Evolutionary conservation across 2,329 filamentous ascomycete genomes (phyloP), one percentile per base, ranked within the genome.

Genomic region (Clarireedia sp.): DNA sequence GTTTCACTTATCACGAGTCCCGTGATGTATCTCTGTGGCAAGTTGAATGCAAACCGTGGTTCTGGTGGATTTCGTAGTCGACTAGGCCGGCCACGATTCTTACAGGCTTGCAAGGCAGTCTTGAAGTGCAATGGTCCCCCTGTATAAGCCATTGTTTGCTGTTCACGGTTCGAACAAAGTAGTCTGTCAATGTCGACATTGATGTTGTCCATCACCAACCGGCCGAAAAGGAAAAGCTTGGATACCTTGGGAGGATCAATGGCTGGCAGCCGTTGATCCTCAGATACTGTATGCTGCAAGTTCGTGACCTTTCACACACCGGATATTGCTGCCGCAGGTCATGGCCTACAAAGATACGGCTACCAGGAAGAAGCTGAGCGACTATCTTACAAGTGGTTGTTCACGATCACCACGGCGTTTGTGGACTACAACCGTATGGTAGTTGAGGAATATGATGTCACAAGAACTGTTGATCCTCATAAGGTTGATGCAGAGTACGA

Each of bases 371-470:
- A 96, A 59, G 90, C 90, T 1, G 88, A 96, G 73, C 79, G 90
- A 36, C 74, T 99, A 61, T 88, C 90, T 0, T 99, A 99, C 73
- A 90, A 94, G 72, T 99, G 94, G 94, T 75, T 96, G 52, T 95
- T 91, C 70, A 97, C 97, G 92, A 90, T 96, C 66, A 96, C 90
- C 57, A 96, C 95, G 73, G 91, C 94, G 0, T 97, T 97, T 74
- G 91, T 96, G 58, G 92, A 99, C 71, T 97, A 92, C 77, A 97
- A 97, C 68, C 94, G 94, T 40, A 90, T 96, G 8, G 92, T 99
- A 1, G 94, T 97, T 5, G 94, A 99, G 73, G 99, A 99, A 75
- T 99, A 99, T 74, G 89, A 99, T 72, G 94, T 99, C 58, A 97
- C 92, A 19, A 78, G 89, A 55, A 85, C 87, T 5, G 83, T 91